These are phyloP conservation scores for Neurospora sp. DNA, from an alignment of 495 filamentous ascomycete genomes.

Conservation along the genomic window DNA sequence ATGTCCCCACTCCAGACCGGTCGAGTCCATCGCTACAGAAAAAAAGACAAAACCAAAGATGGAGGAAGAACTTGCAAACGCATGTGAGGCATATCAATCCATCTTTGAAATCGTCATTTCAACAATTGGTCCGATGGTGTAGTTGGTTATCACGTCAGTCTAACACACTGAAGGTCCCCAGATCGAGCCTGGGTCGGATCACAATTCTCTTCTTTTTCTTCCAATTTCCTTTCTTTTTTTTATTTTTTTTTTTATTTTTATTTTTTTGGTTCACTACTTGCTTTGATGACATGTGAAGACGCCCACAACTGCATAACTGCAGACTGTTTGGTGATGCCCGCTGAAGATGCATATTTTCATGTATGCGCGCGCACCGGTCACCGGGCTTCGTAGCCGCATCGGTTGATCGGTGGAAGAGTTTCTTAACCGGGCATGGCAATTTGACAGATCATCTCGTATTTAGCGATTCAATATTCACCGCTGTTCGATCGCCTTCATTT, in stretches of 20 bases:
- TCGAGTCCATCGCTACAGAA: neutral
- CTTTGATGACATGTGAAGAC: neutral
- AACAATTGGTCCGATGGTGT: neutral
- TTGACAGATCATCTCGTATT: neutral
- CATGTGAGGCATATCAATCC: neutral
- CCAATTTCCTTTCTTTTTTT: neutral
- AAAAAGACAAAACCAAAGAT: neutral
- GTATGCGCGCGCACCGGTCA: neutral
- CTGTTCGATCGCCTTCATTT: neutral
- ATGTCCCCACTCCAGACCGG: neutral
- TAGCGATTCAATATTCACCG: neutral
- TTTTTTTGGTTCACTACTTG: neutral
- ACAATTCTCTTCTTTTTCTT: neutral
- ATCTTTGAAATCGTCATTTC: neutral
- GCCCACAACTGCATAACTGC: neutral
- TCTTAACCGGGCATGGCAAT: neutral
- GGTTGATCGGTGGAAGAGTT: neutral
- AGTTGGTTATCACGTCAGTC: neutral
- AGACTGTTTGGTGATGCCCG: neutral
- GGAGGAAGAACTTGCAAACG: neutral
- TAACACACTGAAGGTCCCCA: neutral
- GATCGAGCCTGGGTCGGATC: neutral
- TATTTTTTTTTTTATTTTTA: neutral
- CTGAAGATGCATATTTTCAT: neutral
- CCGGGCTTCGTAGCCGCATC: neutral